Conservation (phyloP, 2,329 filamentous ascomycete genomes). For the Claviceps lovelessii region DNA sequence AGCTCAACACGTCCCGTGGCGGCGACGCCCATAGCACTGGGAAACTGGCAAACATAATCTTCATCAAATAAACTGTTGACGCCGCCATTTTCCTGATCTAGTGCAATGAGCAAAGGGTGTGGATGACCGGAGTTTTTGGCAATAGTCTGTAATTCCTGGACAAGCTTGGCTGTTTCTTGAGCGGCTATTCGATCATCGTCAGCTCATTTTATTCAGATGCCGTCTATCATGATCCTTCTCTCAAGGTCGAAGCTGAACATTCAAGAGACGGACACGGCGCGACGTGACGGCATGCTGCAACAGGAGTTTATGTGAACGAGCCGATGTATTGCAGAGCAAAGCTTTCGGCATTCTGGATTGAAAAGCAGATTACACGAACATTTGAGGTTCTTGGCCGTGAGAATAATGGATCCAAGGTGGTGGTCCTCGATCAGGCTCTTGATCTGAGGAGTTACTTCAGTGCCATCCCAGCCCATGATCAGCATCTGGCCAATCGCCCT, state of each 20-base stretch:
- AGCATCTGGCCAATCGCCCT: conserved; percentile 64
- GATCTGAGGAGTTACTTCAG: conserved; percentile 70
- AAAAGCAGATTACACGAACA: conserved; percentile 35
- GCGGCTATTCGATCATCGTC: conserved; percentile 48
- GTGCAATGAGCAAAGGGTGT: conserved; percentile 73
- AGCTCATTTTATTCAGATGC: conserved; percentile 2
- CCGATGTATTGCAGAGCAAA: neutral
- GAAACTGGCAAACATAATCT: conserved; percentile 89
- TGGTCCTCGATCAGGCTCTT: conserved; percentile 66
- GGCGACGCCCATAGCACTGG: conserved; percentile 92
- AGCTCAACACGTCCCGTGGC: conserved; percentile 75
- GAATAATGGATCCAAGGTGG: conserved; percentile 74
- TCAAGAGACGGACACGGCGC: neutral
- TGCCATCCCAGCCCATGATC: conserved; percentile 78
- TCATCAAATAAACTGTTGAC: conserved; percentile 96
- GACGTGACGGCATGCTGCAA: neutral
- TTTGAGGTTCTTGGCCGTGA: conserved; percentile 76
- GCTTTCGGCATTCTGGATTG: neutral
- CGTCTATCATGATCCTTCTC: neutral
- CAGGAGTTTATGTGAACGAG: neutral
- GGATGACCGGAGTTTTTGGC: conserved; percentile 82
- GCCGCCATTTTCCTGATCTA: conserved; percentile 96
- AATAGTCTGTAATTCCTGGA: conserved; percentile 84
- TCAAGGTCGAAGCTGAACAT: neutral
- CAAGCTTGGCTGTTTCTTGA: conserved; percentile 73